Evolutionary conservation across 2,329 filamentous ascomycete species (phyloP).

Genomic region (Endocalyx cinctus): DNA sequence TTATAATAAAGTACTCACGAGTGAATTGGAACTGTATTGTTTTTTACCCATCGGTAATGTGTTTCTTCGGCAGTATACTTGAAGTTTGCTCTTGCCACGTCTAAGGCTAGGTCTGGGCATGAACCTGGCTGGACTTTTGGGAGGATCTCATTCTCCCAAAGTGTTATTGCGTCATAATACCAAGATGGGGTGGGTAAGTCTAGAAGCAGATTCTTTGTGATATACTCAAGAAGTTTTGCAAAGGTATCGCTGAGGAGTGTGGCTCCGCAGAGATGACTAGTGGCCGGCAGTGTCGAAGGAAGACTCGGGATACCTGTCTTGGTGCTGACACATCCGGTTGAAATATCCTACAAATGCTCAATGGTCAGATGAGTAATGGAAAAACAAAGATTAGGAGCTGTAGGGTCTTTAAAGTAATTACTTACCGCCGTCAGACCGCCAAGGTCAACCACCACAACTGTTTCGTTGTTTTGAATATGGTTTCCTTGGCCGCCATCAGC

Average conservation of each 20-base stretch:
- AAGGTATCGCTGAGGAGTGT: conserved; percentile 1
- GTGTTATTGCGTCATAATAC: conserved; percentile 1
- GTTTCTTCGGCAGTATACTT: conserved; percentile 1
- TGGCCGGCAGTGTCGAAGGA: neutral
- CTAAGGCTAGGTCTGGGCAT: neutral
- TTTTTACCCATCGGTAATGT: conserved; percentile 2
- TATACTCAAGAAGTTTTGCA: conserved; percentile 1
- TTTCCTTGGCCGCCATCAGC: neutral
- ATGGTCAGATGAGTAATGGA: conserved; percentile 1
- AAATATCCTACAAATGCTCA: conserved; percentile 3
- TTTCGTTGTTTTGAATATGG: neutral
- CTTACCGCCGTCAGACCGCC: conserved; percentile 2
- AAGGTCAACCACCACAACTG: conserved; percentile 1
- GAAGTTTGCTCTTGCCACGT: conserved; percentile 1
- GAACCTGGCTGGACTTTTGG: neutral
- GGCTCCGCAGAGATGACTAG: conserved; percentile 1
- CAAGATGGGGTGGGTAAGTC: conserved; percentile 1
- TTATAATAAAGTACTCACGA: conserved; percentile 1
- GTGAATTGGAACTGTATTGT: conserved; percentile 1
- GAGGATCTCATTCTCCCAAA: neutral
- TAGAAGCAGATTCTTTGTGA: conserved; percentile 1
- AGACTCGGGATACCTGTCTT: conserved; percentile 1
- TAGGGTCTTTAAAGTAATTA: neutral
- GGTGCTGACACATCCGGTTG: neutral
- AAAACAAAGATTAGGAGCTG: conserved; percentile 1